A percentile compares a stretch with the other conserved stretches of the same genome.
Evolutionary conservation across 2,329 filamentous ascomycete species (phyloP).

Genomic region (Colletotrichum phormii): DNA sequence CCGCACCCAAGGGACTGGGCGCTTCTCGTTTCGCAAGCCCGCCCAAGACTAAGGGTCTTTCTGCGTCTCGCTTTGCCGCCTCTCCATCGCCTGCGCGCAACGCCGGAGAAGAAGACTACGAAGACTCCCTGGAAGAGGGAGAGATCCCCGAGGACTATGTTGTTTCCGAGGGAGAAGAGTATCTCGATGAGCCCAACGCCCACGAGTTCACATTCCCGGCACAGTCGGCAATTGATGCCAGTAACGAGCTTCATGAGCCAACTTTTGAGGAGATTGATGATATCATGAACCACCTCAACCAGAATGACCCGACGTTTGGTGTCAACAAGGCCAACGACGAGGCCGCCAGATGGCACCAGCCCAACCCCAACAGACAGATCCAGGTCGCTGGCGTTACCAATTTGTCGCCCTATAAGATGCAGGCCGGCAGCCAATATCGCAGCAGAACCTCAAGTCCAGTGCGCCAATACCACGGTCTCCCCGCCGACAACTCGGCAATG

Average conservation of each 20-base stretch:
- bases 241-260: slow-evolving; percentile 51
- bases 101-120: slow-evolving; percentile 41
- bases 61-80: slow-evolving; percentile 58
- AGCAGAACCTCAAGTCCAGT: slow-evolving; percentile 82
- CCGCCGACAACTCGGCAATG: slow-evolving; percentile 60
- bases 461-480: slow-evolving; percentile 61
- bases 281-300: slow-evolving; percentile 88
- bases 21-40: slow-evolving; percentile 61
- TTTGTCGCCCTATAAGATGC: slow-evolving; percentile 65
- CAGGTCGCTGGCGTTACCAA: slow-evolving; percentile 53
- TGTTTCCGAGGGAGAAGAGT: slow-evolving; percentile 24
- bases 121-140: slow-evolving; percentile 38
- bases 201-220: not conserved
- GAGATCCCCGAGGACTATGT: slow-evolving; percentile 41
- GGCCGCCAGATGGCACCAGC: slow-evolving; percentile 59
- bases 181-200: slow-evolving; percentile 19
- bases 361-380: slow-evolving; percentile 53
- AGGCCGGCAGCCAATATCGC: slow-evolving; percentile 64
- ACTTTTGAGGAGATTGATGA: slow-evolving; percentile 90
- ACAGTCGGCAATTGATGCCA: slow-evolving; percentile 42
- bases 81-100: slow-evolving; percentile 51
- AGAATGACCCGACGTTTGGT: slow-evolving; percentile 78
- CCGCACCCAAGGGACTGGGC: slow-evolving; percentile 51
- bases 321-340: slow-evolving; percentile 69
- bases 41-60: slow-evolving; percentile 55